These are phyloP conservation scores for Lagerstroemia speciosa DNA, from an alignment of 345 rosid genomes.

Conservation along the genomic window DNA sequence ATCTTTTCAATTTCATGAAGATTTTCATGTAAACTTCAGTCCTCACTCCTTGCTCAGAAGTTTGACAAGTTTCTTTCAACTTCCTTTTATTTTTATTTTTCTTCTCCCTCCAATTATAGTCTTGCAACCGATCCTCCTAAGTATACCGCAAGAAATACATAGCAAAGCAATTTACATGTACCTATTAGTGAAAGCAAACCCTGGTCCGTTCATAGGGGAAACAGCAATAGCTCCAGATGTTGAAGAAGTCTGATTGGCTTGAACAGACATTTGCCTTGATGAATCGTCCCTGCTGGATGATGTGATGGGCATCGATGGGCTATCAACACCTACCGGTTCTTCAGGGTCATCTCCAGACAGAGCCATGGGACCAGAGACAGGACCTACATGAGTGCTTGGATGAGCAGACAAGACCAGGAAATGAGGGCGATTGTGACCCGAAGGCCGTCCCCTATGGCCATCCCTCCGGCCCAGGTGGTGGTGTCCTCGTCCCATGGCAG, in stretches of 20 bases:
- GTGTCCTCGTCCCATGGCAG: slow-evolving; percentile 53
- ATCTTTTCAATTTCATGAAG: no score
- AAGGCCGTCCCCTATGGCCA: slow-evolving; percentile 36
- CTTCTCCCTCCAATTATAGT: no score
- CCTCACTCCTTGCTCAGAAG: no score
- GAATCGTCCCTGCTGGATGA: slow-evolving; percentile 21
- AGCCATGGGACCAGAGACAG: slow-evolving; percentile 22
- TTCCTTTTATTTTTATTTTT: no score
- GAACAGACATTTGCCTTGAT: slow-evolving; percentile 23
- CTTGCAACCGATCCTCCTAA: not conserved
- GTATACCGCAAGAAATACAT: not conserved
- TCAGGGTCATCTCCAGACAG: slow-evolving; percentile 27
- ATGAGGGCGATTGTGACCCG: slow-evolving; percentile 50
- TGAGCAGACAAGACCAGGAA: slow-evolving; percentile 46
- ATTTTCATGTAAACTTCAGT: no score
- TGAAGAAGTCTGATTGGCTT: slow-evolving; percentile 20
- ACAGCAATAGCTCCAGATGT: slow-evolving; percentile 24
- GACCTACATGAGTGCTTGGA: slow-evolving; percentile 22
- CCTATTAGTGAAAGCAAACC: slow-evolving; percentile 34
- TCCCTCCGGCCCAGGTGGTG: slow-evolving; percentile 48
- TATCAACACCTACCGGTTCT: slow-evolving; percentile 19
- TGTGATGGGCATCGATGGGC: slow-evolving; percentile 22
- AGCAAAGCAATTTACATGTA: slow-evolving; percentile 8
- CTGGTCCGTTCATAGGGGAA: slow-evolving; percentile 21
- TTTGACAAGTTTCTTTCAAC: no score